phyloP scores from a whole-genome alignment of 257 asterid genomes.

The Ilex asprella region DNA sequence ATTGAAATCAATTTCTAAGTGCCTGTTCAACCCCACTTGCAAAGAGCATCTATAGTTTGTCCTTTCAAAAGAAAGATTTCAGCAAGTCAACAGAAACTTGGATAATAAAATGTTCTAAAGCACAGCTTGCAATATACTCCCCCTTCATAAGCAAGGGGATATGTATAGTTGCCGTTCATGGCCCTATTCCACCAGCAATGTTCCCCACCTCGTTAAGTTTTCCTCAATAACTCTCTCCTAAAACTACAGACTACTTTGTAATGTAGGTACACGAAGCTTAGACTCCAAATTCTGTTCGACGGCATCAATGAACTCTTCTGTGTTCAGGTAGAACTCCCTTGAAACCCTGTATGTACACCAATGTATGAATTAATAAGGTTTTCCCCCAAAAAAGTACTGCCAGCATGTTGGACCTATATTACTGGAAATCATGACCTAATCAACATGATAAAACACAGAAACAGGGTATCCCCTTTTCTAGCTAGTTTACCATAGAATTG shows the following conservation, averaged over 20 bases:
- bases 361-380: conserved; percentile 2
- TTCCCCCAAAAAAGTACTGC: neutral
- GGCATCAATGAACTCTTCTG: conserved; percentile 73
- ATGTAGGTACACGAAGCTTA: conserved; percentile 32
- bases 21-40: no score
- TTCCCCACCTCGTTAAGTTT: neutral
- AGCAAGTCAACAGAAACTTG: no score
- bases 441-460: neutral
- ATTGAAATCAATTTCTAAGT: no score
- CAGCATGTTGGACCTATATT: no score
- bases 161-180: no score
- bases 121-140: no score
- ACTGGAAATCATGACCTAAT: neutral
- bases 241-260: conserved; percentile 9
- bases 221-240: neutral
- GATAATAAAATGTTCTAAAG: no score
- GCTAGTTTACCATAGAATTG: neutral
- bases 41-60: no score
- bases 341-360: conserved; percentile 52
- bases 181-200: no score
- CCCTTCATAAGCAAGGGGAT: no score
- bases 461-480: neutral
- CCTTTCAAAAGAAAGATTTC: no score
- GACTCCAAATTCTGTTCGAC: conserved; percentile 58
- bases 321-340: conserved; percentile 66